Evolutionary conservation across 257 asterid species (phyloP).

Genomic region (Solanum infundibuliforme): DNA sequence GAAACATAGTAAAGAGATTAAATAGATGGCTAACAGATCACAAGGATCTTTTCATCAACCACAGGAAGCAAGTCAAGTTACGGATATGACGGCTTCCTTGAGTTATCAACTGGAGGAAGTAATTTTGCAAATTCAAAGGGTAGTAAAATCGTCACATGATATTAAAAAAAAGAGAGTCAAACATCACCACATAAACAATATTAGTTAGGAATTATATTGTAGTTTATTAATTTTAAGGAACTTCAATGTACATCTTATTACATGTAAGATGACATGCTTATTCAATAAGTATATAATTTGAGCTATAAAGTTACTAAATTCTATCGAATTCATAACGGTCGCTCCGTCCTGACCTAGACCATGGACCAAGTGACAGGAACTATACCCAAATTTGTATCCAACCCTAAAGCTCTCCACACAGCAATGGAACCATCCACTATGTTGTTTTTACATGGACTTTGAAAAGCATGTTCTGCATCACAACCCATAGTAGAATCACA

Average conservation of each 20-base stretch:
- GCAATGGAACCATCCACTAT: constrained; percentile 28
- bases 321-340: neutral
- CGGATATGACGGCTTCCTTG: too few species aligned
- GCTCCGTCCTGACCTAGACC: neutral
- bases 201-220: neutral
- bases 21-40: too few species aligned
- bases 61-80: too few species aligned
- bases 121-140: too few species aligned
- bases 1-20: too few species aligned
- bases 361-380: constrained; percentile 24
- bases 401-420: constrained; percentile 24
- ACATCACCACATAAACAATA: neutral
- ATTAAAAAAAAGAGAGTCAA: too few species aligned
- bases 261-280: too few species aligned
- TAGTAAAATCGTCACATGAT: too few species aligned
- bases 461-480: constrained; percentile 25
- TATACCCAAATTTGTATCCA: constrained; percentile 4
- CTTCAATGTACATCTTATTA: neutral
- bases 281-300: neutral
- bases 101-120: too few species aligned
- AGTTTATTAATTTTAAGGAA: neutral
- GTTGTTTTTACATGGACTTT: constrained; percentile 22
- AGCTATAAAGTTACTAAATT: neutral
- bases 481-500: constrained; percentile 44
- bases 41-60: too few species aligned